These are phyloP conservation scores for Rhynchospora tenuis DNA, from an alignment of 176 grass and related monocot genomes.

Conservation along the genomic window DNA sequence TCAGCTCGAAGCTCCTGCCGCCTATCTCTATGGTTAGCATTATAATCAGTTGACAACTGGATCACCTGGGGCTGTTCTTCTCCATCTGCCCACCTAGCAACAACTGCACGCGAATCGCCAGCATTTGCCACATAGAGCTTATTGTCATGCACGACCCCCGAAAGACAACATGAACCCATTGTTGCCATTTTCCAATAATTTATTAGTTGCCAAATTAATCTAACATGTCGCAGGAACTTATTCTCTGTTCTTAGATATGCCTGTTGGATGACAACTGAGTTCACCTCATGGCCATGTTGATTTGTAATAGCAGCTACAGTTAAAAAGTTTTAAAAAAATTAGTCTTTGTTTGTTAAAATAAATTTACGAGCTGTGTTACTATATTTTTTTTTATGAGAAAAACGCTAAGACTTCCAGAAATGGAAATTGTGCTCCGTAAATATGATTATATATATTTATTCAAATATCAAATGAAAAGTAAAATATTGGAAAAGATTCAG, in stretches of 20 bases:
- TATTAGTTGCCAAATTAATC: neutral
- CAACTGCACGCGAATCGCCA: slow-evolving; percentile 37
- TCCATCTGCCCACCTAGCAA: neutral
- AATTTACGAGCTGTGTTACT: too few species aligned
- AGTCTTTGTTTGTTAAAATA: too few species aligned
- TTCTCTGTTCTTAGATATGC: slow-evolving; percentile 34
- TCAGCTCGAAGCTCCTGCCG: slow-evolving; percentile 17
- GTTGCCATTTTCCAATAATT: neutral
- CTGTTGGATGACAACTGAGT: slow-evolving; percentile 8
- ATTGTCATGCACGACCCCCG: slow-evolving; percentile 25
- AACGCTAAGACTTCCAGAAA: too few species aligned
- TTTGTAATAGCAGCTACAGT: slow-evolving; percentile 8
- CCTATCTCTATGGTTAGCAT: slow-evolving; percentile 7
- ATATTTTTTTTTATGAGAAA: too few species aligned
- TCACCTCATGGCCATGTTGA: neutral
- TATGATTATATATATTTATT: too few species aligned
- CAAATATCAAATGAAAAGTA: too few species aligned
- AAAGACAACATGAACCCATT: slow-evolving; percentile 32
- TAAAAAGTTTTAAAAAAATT: neutral
- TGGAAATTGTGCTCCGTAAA: too few species aligned
- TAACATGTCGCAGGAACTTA: slow-evolving; percentile 16
- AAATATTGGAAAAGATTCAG: too few species aligned
- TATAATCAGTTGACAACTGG: slow-evolving; percentile 28
- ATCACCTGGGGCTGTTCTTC: neutral
- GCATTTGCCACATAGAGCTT: slow-evolving; percentile 32